phyloP scores from a whole-genome alignment of 768 basidiomycete species.

The Strobilomyces dryophilus region DNA sequence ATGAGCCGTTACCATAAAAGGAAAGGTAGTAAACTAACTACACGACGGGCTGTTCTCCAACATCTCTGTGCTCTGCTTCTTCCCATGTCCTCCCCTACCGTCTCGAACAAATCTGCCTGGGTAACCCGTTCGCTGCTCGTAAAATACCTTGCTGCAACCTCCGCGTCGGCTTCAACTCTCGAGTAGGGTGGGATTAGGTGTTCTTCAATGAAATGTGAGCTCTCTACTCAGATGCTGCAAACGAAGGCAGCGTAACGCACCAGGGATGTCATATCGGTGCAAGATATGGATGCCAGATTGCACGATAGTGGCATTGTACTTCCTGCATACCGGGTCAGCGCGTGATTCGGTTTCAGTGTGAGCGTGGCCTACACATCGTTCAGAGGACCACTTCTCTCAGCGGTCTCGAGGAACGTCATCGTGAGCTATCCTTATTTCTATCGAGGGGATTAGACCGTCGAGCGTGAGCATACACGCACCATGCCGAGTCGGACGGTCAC shows the following conservation, averaged over 20 bases:
- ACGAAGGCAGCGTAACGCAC: slow-evolving; percentile 30
- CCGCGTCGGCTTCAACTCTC: slow-evolving; percentile 93
- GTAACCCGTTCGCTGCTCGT: slow-evolving; percentile 73
- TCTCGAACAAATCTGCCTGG: slow-evolving; percentile 77
- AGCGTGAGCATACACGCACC: too few species aligned
- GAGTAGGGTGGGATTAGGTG: slow-evolving; percentile 88
- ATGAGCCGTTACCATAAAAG: too few species aligned
- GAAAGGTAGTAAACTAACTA: too few species aligned
- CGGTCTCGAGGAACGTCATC: too few species aligned
- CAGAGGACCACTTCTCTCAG: too few species aligned
- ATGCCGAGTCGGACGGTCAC: too few species aligned
- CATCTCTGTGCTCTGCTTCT: slow-evolving; percentile 84
- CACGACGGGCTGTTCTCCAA: too few species aligned
- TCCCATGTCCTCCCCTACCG: slow-evolving; percentile 89
- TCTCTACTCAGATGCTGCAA: not conserved
- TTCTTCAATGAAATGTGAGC: slow-evolving; percentile 37
- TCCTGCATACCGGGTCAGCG: slow-evolving; percentile 41
- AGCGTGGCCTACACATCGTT: slow-evolving; percentile 59
- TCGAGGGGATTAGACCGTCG: too few species aligned
- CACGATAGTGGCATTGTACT: slow-evolving; percentile 95
- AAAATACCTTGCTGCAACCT: slow-evolving; percentile 93
- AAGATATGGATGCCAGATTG: slow-evolving; percentile 80
- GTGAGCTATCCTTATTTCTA: too few species aligned
- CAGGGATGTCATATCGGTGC: slow-evolving; percentile 84
- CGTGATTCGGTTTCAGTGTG: not conserved